phyloP scores from a whole-genome alignment of 106 monocot species.

The Allium fistulosum region DNA sequence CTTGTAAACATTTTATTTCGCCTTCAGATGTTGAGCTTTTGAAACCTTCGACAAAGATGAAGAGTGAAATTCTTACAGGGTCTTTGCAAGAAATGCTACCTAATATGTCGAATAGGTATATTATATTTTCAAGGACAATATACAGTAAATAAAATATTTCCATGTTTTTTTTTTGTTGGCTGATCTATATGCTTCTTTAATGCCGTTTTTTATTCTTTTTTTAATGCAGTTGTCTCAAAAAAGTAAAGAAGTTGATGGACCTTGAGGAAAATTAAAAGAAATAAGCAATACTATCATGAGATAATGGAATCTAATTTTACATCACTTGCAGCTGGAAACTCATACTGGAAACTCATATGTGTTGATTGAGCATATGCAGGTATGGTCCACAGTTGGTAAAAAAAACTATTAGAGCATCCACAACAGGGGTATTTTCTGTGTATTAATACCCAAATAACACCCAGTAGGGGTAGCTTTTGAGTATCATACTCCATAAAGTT shows the following conservation, averaged over 20 bases:
- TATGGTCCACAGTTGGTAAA: too few species aligned
- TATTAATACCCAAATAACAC: too few species aligned
- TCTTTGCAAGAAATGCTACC: conserved; percentile 39
- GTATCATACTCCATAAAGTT: too few species aligned
- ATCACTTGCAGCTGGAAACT: too few species aligned
- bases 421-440: too few species aligned
- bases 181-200: neutral
- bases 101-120: conserved; percentile 49
- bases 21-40: conserved; percentile 12
- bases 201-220: neutral
- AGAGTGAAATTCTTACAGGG: conserved; percentile 20
- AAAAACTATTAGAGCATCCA: too few species aligned
- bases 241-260: conserved; percentile 25
- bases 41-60: conserved; percentile 7
- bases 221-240: conserved; percentile 30
- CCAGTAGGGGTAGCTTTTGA: too few species aligned
- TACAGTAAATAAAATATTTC: neutral
- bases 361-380: too few species aligned
- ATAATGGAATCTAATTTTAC: too few species aligned
- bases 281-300: neutral
- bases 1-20: neutral
- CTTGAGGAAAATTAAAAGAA: too few species aligned
- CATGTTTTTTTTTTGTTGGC: neutral
- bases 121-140: neutral
- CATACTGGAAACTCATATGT: too few species aligned